Evolutionary conservation across 2,329 filamentous ascomycete species (phyloP).

Genomic region (Lasiodiplodia sp.): DNA sequence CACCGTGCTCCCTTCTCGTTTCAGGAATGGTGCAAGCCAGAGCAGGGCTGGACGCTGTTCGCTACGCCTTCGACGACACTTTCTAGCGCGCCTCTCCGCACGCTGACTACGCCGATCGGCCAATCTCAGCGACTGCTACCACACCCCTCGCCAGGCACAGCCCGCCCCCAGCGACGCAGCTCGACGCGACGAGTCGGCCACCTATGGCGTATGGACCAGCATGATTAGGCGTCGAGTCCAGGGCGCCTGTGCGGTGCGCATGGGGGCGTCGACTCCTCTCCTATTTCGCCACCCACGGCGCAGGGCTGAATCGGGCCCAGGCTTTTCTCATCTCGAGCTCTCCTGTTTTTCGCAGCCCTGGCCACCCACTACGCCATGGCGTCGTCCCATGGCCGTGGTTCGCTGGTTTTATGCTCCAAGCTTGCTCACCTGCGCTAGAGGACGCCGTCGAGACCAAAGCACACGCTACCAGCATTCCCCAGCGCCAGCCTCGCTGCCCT

Average conservation of each 20-base stretch:
- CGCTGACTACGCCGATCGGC: constrained; percentile 8
- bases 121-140: constrained; percentile 5
- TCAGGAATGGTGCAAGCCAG: neutral
- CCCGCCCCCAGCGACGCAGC: constrained; percentile 6
- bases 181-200: neutral
- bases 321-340: constrained; percentile 26
- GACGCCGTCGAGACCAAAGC: constrained; percentile 3
- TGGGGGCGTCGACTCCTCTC: constrained; percentile 14
- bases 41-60: constrained; percentile 10
- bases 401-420: constrained; percentile 28
- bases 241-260: neutral
- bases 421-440: constrained; percentile 23
- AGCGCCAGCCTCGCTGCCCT: constrained; percentile 18
- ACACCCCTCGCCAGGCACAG: constrained; percentile 21
- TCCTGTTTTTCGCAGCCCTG: constrained; percentile 27
- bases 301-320: constrained; percentile 26
- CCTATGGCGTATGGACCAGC: neutral
- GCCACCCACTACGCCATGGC: constrained; percentile 22
- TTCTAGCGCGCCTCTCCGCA: constrained; percentile 15
- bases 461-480: constrained; percentile 32
- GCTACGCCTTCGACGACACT: constrained; percentile 13
- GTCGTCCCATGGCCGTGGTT: constrained; percentile 20
- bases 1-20: constrained; percentile 9
- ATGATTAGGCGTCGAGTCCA: neutral
- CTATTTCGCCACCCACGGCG: constrained; percentile 24